These are phyloP conservation scores for Ilyonectria robusta DNA, from an alignment of 2,329 filamentous ascomycete species.

Conservation along the genomic window DNA sequence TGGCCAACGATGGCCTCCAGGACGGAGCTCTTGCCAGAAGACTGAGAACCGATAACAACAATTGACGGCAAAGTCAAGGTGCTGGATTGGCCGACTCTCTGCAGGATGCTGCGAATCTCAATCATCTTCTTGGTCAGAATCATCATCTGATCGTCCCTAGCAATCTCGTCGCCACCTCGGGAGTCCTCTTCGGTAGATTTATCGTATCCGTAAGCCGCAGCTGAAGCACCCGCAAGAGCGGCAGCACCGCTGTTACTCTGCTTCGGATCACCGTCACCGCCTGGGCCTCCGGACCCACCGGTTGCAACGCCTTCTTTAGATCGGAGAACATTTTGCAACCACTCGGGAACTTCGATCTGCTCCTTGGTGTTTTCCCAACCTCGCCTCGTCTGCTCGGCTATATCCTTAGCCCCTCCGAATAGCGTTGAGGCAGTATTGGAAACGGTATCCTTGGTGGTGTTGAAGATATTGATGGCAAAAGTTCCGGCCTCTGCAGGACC, in stretches of 20 bases:
- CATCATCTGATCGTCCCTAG: slow-evolving; percentile 99
- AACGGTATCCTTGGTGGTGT: slow-evolving; percentile 79
- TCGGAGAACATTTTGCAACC: slow-evolving; percentile 82
- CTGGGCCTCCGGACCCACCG: slow-evolving; percentile 63
- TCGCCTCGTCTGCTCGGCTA: slow-evolving; percentile 83
- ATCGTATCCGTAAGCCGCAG: slow-evolving; percentile 84
- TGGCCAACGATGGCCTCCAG: slow-evolving; percentile 97
- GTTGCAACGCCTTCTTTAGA: slow-evolving; percentile 72
- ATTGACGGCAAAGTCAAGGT: slow-evolving; percentile 93
- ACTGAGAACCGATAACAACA: slow-evolving; percentile 99
- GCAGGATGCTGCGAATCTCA: slow-evolving; percentile 92
- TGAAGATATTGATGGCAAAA: slow-evolving; percentile 76
- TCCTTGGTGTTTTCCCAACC: slow-evolving; percentile 91
- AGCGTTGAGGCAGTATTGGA: slow-evolving; percentile 77
- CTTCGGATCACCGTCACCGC: slow-evolving; percentile 67
- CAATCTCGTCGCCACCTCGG: slow-evolving; percentile 74
- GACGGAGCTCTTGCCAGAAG: slow-evolving; percentile 97
- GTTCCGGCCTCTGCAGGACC: slow-evolving; percentile 61
- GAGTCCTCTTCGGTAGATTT: slow-evolving; percentile 76
- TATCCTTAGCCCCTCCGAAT: slow-evolving; percentile 79
- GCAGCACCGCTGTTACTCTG: slow-evolving; percentile 72
- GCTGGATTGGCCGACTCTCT: slow-evolving; percentile 92
- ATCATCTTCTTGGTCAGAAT: slow-evolving; percentile 99
- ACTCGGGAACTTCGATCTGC: slow-evolving; percentile 77
- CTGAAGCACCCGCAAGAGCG: slow-evolving; percentile 79